Conservation (phyloP, 225 moss, liverwort and hornwort genomes). For the Polytrichum formosum region DNA sequence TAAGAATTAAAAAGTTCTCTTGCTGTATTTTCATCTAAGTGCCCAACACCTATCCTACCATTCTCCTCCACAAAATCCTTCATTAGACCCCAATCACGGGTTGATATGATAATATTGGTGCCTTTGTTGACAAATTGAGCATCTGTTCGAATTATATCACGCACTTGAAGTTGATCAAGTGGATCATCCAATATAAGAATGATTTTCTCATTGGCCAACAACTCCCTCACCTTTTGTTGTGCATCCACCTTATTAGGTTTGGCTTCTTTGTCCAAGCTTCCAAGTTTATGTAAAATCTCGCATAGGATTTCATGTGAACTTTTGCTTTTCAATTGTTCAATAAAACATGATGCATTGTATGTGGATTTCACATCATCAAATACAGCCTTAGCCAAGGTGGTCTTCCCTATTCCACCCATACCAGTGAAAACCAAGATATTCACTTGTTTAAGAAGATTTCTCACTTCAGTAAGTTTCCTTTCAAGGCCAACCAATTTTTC, state of each 20-base stretch:
- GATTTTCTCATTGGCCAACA: not conserved
- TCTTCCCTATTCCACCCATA: slow-evolving; percentile 12
- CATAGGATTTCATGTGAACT: not conserved
- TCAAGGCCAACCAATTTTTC: not conserved
- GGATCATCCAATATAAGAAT: not conserved
- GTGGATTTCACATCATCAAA: not conserved
- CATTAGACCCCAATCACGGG: not conserved
- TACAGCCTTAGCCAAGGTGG: slow-evolving; percentile 2
- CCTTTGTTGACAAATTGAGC: not conserved
- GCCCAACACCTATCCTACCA: not conserved
- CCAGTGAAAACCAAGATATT: not conserved
- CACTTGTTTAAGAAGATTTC: not conserved
- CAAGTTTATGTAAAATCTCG: not conserved
- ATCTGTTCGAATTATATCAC: not conserved
- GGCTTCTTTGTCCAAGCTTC: not conserved
- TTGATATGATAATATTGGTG: not conserved
- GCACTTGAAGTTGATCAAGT: not conserved
- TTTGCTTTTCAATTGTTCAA: not conserved
- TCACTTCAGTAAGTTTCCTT: not conserved
- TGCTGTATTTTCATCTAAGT: not conserved
- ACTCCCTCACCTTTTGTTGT: not conserved
- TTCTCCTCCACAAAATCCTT: not conserved
- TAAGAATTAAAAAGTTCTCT: not conserved
- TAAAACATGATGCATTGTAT: slow-evolving; percentile 1
- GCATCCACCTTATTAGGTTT: not conserved